These are phyloP conservation scores for Fusarium sp. DNA, from an alignment of 2,329 filamentous ascomycete genomes.

Conservation along the genomic window DNA sequence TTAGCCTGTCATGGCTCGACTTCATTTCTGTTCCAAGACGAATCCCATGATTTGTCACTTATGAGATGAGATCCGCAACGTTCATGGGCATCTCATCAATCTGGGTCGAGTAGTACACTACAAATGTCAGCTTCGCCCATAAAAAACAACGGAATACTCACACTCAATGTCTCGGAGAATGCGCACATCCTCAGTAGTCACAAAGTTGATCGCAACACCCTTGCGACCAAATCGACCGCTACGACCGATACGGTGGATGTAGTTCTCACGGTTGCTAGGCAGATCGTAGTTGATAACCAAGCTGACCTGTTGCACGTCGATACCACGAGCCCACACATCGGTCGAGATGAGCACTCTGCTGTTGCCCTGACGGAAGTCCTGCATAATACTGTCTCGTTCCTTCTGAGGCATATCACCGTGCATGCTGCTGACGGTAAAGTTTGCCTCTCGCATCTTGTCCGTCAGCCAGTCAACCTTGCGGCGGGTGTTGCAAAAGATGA, in stretches of 20 bases:
- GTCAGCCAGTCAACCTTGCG: conserved; percentile 99
- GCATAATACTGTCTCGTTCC: conserved; percentile 98
- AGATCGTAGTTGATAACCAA: conserved; percentile 99
- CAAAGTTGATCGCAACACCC: conserved; percentile 99
- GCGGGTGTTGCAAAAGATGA: conserved; percentile 99
- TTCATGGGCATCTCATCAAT: conserved; percentile 99
- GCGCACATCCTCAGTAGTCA: conserved; percentile 96
- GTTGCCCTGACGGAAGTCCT: conserved; percentile 97
- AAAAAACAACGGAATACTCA: conserved; percentile 56
- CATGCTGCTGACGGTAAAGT: conserved; percentile 99
- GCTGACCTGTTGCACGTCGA: conserved; percentile 98
- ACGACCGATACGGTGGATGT: conserved; percentile 97
- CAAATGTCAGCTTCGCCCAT: conserved; percentile 45
- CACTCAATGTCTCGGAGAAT: conserved; percentile 96
- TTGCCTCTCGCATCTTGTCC: conserved; percentile 98
- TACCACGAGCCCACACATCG: conserved; percentile 97
- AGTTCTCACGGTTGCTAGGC: conserved; percentile 98
- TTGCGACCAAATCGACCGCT: conserved; percentile 96
- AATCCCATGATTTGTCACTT: conserved; percentile 30
- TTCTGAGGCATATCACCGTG: conserved; percentile 99
- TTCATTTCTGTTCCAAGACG: not conserved
- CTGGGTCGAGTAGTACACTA: conserved; percentile 94
- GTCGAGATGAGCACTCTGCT: conserved; percentile 96
- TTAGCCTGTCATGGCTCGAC: conserved; percentile 30
- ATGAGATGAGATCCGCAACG: conserved; percentile 69